Evolutionary conservation across 129 eudicot genomes (phyloP), one percentile per base, ranked within the genome.

Genomic region (Smallanthus sonchifolius): DNA sequence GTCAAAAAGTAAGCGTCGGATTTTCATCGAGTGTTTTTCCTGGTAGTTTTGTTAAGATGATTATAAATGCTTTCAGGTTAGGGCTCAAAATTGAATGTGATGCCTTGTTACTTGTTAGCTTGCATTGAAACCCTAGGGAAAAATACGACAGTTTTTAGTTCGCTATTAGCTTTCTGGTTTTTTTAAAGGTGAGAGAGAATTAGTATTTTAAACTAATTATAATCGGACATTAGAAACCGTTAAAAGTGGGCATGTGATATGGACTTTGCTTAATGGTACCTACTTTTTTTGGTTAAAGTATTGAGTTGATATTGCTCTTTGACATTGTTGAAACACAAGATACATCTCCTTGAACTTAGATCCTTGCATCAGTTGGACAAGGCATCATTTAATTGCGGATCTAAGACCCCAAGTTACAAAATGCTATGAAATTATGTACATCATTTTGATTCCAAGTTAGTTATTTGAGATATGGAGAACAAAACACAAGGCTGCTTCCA

Each of bases 1-100:
- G 91, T 66, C 47, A 90, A 90, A 77, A 90, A 90, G 96, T 90
- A 72, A 47, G 66, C 10, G 0, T 49, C 17, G 2, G 39, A 7
- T 28, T 47, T 45, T 38, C 51, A 42, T 67, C 9, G 63, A 51
- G 14, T 5, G 52, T 51, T 24, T 32, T 10, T 36, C 2, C 0
- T 39, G 16, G 13, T 49, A 24, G 56, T 40, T 45, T 9, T 60
- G 32, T 15, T 38, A 20, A n/a, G 42, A 68, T 45, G 30, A 15
- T 34, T 45, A 45, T 3, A 8, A 69, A 8, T 15, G 74, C 1
- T 49, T 16, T 52, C 16, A 10, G 48, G 13, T 67, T 70, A 36
- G 39, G 7, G 56, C 35, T 69, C 10, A 4, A 16, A 9, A 69
- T 38, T 54, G 11, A 16, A 51, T 52, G 24, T 24, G 65, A 17